Percentiles rank a stretch among this genome's conserved stretches.
phyloP scores from a whole-genome alignment of 2,329 filamentous ascomycete species.

The Canariomyces notabilis region DNA sequence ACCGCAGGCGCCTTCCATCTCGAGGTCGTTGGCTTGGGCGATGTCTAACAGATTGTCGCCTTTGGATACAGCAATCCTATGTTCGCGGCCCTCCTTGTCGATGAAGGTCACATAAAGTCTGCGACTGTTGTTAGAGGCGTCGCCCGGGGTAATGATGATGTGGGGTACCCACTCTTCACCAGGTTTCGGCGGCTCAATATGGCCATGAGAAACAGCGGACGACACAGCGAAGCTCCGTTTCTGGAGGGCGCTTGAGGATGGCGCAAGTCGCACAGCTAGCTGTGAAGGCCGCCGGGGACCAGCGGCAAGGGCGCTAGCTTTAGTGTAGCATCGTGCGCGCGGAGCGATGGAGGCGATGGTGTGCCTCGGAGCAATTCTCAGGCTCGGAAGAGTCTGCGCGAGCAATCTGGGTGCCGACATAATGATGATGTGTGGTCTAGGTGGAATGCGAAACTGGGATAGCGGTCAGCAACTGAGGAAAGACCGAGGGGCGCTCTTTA shows the following conservation, averaged over 20 bases:
- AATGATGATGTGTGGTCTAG: not conserved
- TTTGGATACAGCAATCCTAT: constrained; percentile 73
- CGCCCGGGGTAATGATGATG: not conserved
- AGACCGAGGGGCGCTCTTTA: not conserved
- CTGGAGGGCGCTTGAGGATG: constrained; percentile 1
- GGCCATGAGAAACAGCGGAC: constrained; percentile 60
- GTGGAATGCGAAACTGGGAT: not conserved
- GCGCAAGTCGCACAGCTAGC: constrained; percentile 6
- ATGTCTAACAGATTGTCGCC: constrained; percentile 95
- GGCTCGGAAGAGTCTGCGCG: constrained; percentile 16
- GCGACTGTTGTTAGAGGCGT: constrained; percentile 13
- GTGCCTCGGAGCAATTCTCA: constrained; percentile 13
- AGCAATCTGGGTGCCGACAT: constrained; percentile 22
- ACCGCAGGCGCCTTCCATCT: constrained; percentile 98
- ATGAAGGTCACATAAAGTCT: constrained; percentile 88
- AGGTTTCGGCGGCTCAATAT: constrained; percentile 76
- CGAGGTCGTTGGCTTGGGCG: constrained; percentile 87
- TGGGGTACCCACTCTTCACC: constrained; percentile 70
- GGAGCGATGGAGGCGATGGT: constrained; percentile 15
- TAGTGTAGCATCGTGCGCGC: constrained; percentile 22
- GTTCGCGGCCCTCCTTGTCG: constrained; percentile 76
- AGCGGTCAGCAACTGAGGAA: not conserved
- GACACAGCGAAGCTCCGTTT: constrained; percentile 58
- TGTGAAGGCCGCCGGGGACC: constrained; percentile 2
- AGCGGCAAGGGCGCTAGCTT: constrained; percentile 15